Percentiles rank a stretch among this genome's conserved stretches.
Conservation (phyloP, 2,329 filamentous ascomycete genomes). For the Fusarium xyrophilum region DNA sequence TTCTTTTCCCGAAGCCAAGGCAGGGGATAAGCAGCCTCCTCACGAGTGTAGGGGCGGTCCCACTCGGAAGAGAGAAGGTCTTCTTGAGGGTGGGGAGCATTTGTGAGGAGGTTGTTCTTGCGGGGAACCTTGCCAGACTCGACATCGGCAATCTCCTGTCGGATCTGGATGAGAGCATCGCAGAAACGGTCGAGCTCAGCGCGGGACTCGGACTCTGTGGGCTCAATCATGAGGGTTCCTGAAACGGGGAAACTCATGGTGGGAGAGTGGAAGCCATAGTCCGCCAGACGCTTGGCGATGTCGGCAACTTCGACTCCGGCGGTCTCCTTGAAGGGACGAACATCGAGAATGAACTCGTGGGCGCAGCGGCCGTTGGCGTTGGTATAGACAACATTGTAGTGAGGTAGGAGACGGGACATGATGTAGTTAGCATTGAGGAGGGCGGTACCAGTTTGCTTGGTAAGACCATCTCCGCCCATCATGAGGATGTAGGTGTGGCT, state of each 20-base stretch:
- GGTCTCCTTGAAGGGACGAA: constrained; percentile 81
- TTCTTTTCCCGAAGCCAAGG: constrained; percentile 89
- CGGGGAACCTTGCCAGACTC: constrained; percentile 79
- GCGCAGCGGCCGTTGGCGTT: constrained; percentile 89
- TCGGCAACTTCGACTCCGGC: constrained; percentile 90
- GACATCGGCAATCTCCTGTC: constrained; percentile 82
- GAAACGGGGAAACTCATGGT: constrained; percentile 97
- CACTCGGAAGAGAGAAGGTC: constrained; percentile 76
- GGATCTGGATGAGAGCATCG: constrained; percentile 85
- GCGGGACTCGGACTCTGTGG: constrained; percentile 91
- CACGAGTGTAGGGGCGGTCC: constrained; percentile 80
- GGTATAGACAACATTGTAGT: constrained; percentile 93
- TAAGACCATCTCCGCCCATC: constrained; percentile 79
- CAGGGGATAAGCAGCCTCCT: constrained; percentile 86
- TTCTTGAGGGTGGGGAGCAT: constrained; percentile 83
- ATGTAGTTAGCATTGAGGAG: constrained; percentile 98
- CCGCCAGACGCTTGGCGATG: constrained; percentile 92
- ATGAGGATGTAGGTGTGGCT: constrained; percentile 95
- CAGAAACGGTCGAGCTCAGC: constrained; percentile 94
- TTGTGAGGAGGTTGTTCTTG: constrained; percentile 85
- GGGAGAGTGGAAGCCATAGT: constrained; percentile 96
- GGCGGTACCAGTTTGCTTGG: constrained; percentile 87
- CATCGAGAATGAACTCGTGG: constrained; percentile 96
- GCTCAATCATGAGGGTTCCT: constrained; percentile 97
- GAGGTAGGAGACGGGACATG: constrained; percentile 80